Base-by-base conservation (phyloP, 805 yeast genomes). In the Kuraishia capsulata region DNA sequence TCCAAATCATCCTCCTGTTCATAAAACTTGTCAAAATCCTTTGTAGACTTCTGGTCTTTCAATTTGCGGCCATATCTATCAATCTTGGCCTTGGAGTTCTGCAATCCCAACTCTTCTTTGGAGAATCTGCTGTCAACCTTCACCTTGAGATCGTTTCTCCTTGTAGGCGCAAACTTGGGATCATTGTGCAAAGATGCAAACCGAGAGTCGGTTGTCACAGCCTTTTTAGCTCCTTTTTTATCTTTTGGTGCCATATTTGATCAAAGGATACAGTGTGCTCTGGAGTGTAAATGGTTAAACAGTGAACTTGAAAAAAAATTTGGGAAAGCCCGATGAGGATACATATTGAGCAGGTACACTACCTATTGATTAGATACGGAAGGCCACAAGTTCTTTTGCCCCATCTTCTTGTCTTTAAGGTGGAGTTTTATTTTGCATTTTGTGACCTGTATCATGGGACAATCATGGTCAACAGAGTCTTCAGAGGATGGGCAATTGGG, bases 21-120 rank as follows among this genome's bases (percentile, higher is more conserved):
- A 49, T 80, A 85, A 49, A 78, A 82, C 44, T 78, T 76, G 43
- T 80, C 81, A 49, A 83, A 70, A 46, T 75, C 80, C 39, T 63
- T 61, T 24, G 57, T 58, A 5, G 73, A 71, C 25, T 65, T 59
- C 25, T 52, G 48, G 2, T 55, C 57, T 26, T 65, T 65, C 19
- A 86, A 51, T 48, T 72, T 79, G 55, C 97, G 73, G 34, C 98
- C 98, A 57, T 87, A 90, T 49, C 82, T 78, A 55, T 92, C 97
- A 35, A 86, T 81, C 42, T 73, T 76, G 4, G 81, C 72, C 39
- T 62, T 62, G 38, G 77, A 78, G n/a, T 81, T 75, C 44, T 78
- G 73, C 40, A 78, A 62, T 39, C 63, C 71, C 36, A 83, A 59
- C 40, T 77, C 83, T 34, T 76, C 76, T 48, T 79, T 81, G 38